phyloP scores from a whole-genome alignment of 2,329 filamentous ascomycete genomes.

The Coniochaeta hoffmannii region DNA sequence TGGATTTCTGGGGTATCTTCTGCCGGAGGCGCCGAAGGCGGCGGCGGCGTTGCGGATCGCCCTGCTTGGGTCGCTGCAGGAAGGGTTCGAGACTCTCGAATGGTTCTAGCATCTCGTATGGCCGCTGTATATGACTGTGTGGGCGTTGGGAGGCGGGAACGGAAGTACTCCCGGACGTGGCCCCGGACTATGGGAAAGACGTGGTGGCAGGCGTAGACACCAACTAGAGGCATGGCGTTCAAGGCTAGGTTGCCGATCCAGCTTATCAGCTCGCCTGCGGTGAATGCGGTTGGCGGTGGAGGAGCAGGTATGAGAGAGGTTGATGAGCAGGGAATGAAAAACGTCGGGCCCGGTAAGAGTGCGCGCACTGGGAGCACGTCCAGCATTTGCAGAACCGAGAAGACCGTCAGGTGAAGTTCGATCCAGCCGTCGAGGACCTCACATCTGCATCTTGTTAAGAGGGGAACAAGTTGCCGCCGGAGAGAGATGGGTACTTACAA shows the following conservation, averaged over 20 bases:
- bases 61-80: neutral
- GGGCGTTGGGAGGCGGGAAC: neutral
- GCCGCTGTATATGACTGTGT: neutral
- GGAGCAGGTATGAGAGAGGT: conserved; percentile 43
- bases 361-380: conserved; percentile 34
- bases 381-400: conserved; percentile 43
- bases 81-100: neutral
- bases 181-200: neutral
- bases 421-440: conserved; percentile 23
- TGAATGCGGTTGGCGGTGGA: conserved; percentile 30
- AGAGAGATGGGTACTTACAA: neutral
- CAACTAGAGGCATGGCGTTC: conserved; percentile 37
- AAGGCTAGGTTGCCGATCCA: conserved; percentile 37
- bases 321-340: conserved; percentile 47
- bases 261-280: conserved; percentile 25
- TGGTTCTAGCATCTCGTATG: neutral
- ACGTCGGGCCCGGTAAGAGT: conserved; percentile 36
- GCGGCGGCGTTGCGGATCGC: neutral
- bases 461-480: too few species aligned
- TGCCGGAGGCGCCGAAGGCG: neutral
- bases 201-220: conserved; percentile 30
- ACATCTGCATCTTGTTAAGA: conserved; percentile 7
- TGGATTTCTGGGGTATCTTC: neutral
- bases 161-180: neutral
- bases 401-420: conserved; percentile 43